phyloP scores from a whole-genome alignment of 257 asterid species.

The Echium plantagineum region DNA sequence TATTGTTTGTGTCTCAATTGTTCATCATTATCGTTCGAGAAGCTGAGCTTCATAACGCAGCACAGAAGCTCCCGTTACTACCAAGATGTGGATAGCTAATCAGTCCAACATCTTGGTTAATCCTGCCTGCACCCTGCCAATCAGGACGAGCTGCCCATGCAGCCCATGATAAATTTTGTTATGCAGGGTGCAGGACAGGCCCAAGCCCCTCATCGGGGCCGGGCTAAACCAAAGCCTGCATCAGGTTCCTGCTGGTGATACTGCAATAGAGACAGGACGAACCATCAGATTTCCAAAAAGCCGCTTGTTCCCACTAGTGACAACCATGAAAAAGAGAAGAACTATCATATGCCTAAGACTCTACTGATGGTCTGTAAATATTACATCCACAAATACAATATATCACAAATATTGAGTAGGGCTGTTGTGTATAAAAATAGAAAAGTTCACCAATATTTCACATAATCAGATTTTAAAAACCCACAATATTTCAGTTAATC shows the following conservation, averaged over 20 bases:
- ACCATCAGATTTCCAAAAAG: constrained; percentile 4
- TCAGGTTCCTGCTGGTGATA: constrained; percentile 68
- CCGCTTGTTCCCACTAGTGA: background rate
- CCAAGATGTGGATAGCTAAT: constrained; percentile 35
- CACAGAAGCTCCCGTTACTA: constrained; percentile 36
- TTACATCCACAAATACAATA: background rate
- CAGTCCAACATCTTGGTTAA: constrained; percentile 27
- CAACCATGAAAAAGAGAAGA: background rate
- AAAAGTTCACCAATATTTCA: too few species aligned
- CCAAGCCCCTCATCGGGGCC: constrained; percentile 99
- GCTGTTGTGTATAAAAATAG: too few species aligned
- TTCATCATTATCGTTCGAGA: too few species aligned
- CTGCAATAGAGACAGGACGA: constrained; percentile 22
- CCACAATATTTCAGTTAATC: too few species aligned
- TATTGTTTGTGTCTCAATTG: constrained; percentile 12
- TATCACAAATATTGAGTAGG: background rate
- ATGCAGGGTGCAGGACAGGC: constrained; percentile 90
- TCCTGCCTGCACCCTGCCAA: constrained; percentile 91
- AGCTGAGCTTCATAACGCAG: constrained; percentile 10
- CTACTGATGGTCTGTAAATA: background rate
- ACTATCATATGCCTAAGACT: background rate
- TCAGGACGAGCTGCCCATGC: constrained; percentile 42
- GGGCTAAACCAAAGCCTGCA: constrained; percentile 84
- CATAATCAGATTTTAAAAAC: too few species aligned
- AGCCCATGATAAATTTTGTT: constrained; percentile 30